Base-by-base conservation (phyloP, 2,329 filamentous ascomycete species). In the Aspergillus clavatus region DNA sequence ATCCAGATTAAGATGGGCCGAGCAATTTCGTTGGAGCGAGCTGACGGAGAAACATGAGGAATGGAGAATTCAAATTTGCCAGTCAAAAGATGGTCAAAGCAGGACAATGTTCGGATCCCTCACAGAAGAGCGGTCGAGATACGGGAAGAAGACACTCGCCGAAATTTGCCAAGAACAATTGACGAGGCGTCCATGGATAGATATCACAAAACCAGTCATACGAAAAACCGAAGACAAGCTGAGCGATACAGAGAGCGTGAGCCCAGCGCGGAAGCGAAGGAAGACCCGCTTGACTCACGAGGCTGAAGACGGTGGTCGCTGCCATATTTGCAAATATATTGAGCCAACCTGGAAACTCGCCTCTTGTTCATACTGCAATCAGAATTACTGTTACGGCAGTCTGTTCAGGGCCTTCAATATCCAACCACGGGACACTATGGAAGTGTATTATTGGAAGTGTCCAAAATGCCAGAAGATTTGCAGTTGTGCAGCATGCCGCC, bases 161-260 rank as follows among this genome's bases (percentile, higher is more conserved):
- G 86, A 96, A 57, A 83, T 97, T n/a, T 97, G 90, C 63, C 91
- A 96, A 64, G 87, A 94, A 54, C 88, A 95, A 57, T 72, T 97
- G 12, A 82, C 80, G 51, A 72, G 79, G 42, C 80, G 93, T 26
- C 90, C 91, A 0, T 96, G 84, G 76, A 84, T 85, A 16, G 88
- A 96, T 58, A 83, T 89, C 39, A 86, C 80, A 7, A 86, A 86
- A 53, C 77, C 80, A 3, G 67, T 65, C 4, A 59, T 55, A 29
- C 31, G 52, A 31, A 45, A 52, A 35, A 48, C 66, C 21, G 63
- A 60, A 8, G 64, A 65, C 3, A 63, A 64, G 7, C 65, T 67
- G n/a, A 68, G 72, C 22, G 67, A 73, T 8, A 70, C 72, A 7
- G 84, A 86, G 11, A 78, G 85, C 27, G 76, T 77, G 43, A 78